phyloP scores from a whole-genome alignment of 768 basidiomycete species.

The Leccinum obscurum region DNA sequence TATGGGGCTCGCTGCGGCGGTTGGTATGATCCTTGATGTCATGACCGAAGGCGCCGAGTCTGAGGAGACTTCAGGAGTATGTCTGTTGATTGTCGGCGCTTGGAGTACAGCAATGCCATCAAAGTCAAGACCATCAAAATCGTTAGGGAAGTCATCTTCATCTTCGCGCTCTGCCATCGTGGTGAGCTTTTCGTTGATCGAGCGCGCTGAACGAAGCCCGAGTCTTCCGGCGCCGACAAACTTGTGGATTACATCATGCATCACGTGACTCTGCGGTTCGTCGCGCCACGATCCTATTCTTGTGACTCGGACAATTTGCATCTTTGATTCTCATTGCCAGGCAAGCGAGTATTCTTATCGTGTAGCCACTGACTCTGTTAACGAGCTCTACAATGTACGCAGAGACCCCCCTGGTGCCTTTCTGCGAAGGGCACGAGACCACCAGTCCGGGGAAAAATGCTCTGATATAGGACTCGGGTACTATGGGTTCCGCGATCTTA shows the following conservation, averaged over 20 bases:
- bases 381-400: not conserved
- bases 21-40: not conserved
- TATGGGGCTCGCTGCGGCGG: conserved; percentile 14
- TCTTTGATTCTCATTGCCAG: not conserved
- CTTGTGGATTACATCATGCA: not conserved
- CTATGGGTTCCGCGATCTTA: not conserved
- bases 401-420: not conserved
- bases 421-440: not conserved
- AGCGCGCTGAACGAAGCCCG: not conserved
- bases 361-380: not conserved
- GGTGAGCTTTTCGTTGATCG: conserved; percentile 2
- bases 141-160: conserved; percentile 59
- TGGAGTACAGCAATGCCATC: conserved; percentile 38
- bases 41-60: not conserved
- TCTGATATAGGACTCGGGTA: not conserved
- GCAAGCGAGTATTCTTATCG: not conserved
- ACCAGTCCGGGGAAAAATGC: not conserved
- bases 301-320: not conserved
- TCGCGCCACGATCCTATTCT: not conserved
- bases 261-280: conserved; percentile 7
- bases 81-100: conserved; percentile 3
- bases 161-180: conserved; percentile 28
- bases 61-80: conserved; percentile 2
- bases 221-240: not conserved
- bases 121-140: conserved; percentile 50